A percentile compares a stretch with the other conserved stretches of the same genome.
Evolutionary conservation across 1,284 basidiomycete species (phyloP).

Genomic region (Schizophyllum amplum): DNA sequence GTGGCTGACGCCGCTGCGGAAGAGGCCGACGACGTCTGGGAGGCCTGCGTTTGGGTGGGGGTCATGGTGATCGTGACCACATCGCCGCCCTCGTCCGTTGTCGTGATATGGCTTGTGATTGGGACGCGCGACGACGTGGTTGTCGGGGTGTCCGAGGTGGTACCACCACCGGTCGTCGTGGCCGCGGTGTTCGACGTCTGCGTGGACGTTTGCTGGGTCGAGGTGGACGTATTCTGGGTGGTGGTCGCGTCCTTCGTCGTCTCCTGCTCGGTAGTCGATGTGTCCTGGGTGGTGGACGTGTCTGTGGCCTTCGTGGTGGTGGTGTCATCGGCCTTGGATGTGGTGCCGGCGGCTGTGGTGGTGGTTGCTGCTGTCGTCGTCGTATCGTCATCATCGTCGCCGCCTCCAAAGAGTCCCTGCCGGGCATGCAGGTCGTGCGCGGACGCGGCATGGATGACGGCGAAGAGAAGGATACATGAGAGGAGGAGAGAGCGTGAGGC

Average conservation of each 20-base stretch:
- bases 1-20: conserved; percentile 5
- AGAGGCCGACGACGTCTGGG: neutral
- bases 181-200: neutral
- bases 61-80: neutral
- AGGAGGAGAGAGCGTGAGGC: neutral
- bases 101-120: neutral
- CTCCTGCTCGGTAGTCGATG: neutral
- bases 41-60: neutral
- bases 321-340: neutral
- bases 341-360: neutral
- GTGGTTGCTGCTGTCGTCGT: neutral
- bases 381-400: neutral
- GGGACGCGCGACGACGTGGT: neutral
- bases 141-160: neutral
- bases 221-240: neutral
- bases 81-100: neutral
- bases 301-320: neutral
- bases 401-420: neutral
- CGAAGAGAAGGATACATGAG: neutral
- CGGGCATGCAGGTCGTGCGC: neutral
- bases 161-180: neutral
- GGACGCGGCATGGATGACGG: neutral
- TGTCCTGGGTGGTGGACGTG: neutral
- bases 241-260: neutral
- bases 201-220: neutral